Conservation (phyloP, 495 filamentous ascomycete genomes). For the Penicillium bovifimosum region DNA sequence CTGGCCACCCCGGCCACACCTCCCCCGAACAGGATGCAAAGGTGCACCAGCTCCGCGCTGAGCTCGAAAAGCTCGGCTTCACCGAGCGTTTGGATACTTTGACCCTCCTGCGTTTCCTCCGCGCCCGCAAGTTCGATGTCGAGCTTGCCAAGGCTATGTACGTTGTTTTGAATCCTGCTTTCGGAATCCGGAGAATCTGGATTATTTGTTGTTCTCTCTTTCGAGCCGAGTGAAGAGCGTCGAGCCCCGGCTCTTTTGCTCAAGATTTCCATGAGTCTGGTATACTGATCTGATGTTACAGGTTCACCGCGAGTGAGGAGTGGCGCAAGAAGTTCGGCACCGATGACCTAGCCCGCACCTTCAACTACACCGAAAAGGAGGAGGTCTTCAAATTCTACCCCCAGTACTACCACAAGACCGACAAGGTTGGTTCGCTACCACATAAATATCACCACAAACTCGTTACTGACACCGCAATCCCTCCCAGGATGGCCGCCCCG, state of each 20-base stretch:
- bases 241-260: not conserved
- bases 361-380: conserved; percentile 84
- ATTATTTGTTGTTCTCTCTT: not conserved
- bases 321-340: conserved; percentile 86
- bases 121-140: conserved; percentile 93
- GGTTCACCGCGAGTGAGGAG: conserved; percentile 87
- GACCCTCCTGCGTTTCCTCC: conserved; percentile 84
- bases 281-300: conserved; percentile 29
- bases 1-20: conserved; percentile 85
- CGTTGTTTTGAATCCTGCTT: conserved; percentile 7
- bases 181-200: not conserved
- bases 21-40: conserved; percentile 85
- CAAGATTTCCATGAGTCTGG: too few species aligned
- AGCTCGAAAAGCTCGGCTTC: conserved; percentile 80
- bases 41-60: conserved; percentile 73
- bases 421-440: conserved; percentile 60
- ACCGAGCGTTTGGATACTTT: conserved; percentile 84
- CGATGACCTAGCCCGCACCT: conserved; percentile 74
- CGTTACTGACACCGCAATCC: conserved; percentile 6
- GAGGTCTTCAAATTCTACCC: conserved; percentile 90
- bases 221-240: not conserved
- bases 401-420: conserved; percentile 99
- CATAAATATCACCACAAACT: not conserved
- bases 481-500: conserved; percentile 81
- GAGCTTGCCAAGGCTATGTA: conserved; percentile 80